Percentiles rank a stretch among this genome's conserved stretches.
These are phyloP conservation scores for Yamadazyma atlantica DNA, from an alignment of 1,139 yeast species.

Conservation along the genomic window DNA sequence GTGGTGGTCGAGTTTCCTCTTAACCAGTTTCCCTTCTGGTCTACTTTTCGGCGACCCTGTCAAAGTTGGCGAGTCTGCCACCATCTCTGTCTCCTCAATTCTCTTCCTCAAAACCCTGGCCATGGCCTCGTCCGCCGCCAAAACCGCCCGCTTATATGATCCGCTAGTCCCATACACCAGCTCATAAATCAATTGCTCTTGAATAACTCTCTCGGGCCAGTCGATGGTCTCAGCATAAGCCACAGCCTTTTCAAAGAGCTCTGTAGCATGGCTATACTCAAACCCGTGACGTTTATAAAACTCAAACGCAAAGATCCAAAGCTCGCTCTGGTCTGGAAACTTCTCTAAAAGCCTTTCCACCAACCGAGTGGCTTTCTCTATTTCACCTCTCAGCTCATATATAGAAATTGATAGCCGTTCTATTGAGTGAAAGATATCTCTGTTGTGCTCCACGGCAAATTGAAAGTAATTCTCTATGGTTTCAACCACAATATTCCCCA, in stretches of 20 bases:
- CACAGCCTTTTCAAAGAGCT: slow-evolving; percentile 34
- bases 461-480: slow-evolving; percentile 13
- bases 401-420: slow-evolving; percentile 39
- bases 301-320: slow-evolving; percentile 48
- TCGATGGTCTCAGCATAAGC: slow-evolving; percentile 33
- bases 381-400: slow-evolving; percentile 23
- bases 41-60: not conserved
- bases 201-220: slow-evolving; percentile 50
- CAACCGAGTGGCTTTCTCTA: slow-evolving; percentile 25
- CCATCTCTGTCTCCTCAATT: too few species aligned
- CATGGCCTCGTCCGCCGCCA: slow-evolving; percentile 20
- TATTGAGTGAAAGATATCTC: slow-evolving; percentile 38
- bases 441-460: slow-evolving; percentile 27
- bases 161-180: slow-evolving; percentile 31
- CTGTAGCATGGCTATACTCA: slow-evolving; percentile 18
- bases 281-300: slow-evolving; percentile 34
- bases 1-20: too few species aligned
- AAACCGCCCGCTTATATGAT: slow-evolving; percentile 22
- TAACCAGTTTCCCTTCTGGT: not conserved
- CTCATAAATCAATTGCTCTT: slow-evolving; percentile 46
- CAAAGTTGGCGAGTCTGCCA: too few species aligned
- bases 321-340: slow-evolving; percentile 36
- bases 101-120: not conserved
- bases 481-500: slow-evolving; percentile 8
- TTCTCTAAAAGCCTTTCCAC: slow-evolving; percentile 26